phyloP scores from a whole-genome alignment of 257 asterid species.

The Capsicum rhomboideum region DNA sequence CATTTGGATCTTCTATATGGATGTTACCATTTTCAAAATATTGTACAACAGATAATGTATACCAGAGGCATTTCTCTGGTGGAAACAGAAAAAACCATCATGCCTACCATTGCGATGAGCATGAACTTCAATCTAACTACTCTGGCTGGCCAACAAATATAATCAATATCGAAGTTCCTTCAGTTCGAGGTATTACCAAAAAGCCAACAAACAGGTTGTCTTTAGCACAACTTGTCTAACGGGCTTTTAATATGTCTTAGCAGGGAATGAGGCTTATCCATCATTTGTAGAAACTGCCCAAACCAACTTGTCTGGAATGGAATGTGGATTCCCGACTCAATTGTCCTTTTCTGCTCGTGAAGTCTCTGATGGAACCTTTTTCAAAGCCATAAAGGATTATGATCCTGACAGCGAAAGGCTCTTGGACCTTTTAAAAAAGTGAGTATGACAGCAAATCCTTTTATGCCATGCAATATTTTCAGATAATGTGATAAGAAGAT shows the following conservation, averaged over 20 bases:
- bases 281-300: slow-evolving; percentile 47
- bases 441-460: slow-evolving; percentile 20
- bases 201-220: neutral
- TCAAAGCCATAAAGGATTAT: slow-evolving; percentile 69
- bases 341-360: slow-evolving; percentile 95
- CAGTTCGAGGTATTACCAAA: slow-evolving; percentile 47
- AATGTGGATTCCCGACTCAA: slow-evolving; percentile 78
- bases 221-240: slow-evolving; percentile 12
- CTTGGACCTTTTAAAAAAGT: slow-evolving; percentile 61
- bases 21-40: slow-evolving; percentile 90
- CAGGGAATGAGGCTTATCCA: slow-evolving; percentile 83
- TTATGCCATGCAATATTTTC: slow-evolving; percentile 5
- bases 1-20: slow-evolving; percentile 95
- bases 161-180: slow-evolving; percentile 80
- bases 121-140: slow-evolving; percentile 57
- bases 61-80: slow-evolving; percentile 65
- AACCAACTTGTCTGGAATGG: slow-evolving; percentile 51
- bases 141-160: slow-evolving; percentile 99
- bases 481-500: slow-evolving; percentile 10
- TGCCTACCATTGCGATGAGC: slow-evolving; percentile 60
- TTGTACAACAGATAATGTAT: slow-evolving; percentile 71
- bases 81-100: slow-evolving; percentile 47
- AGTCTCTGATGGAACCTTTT: slow-evolving; percentile 88
- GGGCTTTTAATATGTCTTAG: slow-evolving; percentile 18
- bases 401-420: slow-evolving; percentile 83